Percentiles rank a stretch among this genome's conserved stretches.
Evolutionary conservation across 2,329 filamentous ascomycete genomes (phyloP).

Genomic region (Hansfordia pulvinata): DNA sequence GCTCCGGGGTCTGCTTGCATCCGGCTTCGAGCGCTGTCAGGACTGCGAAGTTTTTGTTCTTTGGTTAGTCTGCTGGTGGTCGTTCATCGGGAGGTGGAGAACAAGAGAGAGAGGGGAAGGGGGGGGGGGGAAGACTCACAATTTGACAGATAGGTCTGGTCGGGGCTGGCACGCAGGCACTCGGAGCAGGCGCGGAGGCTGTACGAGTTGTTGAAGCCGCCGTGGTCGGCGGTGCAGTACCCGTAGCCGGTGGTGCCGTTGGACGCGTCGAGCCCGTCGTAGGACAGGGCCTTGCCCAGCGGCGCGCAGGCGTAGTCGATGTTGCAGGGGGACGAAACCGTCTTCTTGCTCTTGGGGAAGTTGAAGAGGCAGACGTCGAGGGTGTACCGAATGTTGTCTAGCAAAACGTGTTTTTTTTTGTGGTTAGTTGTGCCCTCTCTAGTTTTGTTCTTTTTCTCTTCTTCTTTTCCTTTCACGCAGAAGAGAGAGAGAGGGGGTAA

Average conservation of each 20-base stretch:
- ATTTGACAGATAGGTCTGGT: conserved; percentile 31
- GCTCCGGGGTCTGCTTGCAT: conserved; percentile 27
- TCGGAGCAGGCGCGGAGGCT: no score
- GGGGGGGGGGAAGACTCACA: no score
- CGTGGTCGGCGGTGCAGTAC: conserved; percentile 27
- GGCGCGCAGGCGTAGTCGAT: conserved; percentile 26
- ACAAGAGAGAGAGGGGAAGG: no score
- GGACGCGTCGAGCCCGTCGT: conserved; percentile 14
- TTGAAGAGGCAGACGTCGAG: conserved; percentile 32
- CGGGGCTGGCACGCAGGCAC: conserved; percentile 26
- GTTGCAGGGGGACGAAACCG: conserved; percentile 27
- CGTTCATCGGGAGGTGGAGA: no score
- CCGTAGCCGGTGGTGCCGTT: conserved; percentile 15
- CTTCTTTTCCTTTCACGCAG: conserved; percentile 2
- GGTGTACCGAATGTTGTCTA: conserved; percentile 36
- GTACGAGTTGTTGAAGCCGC: conserved; percentile 17
- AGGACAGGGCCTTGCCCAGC: conserved; percentile 22
- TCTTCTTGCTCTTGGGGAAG: conserved; percentile 14
- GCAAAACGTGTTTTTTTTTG: neutral
- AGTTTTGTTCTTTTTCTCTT: no score
- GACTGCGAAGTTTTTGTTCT: conserved; percentile 19
- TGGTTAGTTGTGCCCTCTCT: no score
- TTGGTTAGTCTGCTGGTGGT: no score
- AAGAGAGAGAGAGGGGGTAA: neutral
- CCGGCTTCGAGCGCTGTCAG: conserved; percentile 31